A percentile compares a stretch with the other conserved stretches of the same genome.
Evolutionary conservation across 1,284 basidiomycete genomes (phyloP).

Genomic region (Sporisorium graminicola): DNA sequence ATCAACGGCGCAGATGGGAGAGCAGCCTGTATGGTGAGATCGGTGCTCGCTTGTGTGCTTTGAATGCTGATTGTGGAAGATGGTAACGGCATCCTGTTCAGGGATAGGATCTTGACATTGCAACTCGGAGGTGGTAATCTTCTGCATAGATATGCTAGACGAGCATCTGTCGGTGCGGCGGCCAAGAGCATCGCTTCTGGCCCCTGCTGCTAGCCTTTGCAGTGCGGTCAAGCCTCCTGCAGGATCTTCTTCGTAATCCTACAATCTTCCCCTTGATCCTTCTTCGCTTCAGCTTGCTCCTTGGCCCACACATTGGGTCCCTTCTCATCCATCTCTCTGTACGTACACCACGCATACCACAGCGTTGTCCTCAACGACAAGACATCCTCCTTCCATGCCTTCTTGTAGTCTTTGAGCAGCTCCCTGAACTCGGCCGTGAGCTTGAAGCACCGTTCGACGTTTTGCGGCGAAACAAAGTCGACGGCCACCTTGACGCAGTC

Average conservation of each 20-base stretch:
- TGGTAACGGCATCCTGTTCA: not conserved
- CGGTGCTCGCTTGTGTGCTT: no score
- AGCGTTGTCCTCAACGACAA: constrained; percentile 86
- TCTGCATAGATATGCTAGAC: not conserved
- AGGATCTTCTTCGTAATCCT: constrained; percentile 22
- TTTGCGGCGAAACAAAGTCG: constrained; percentile 94
- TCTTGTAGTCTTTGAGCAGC: constrained; percentile 78
- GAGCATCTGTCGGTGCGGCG: not conserved
- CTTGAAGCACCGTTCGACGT: constrained; percentile 84
- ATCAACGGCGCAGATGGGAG: not conserved
- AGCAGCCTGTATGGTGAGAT: not conserved
- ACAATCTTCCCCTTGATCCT: not conserved
- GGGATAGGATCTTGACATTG: not conserved
- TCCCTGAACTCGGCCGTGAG: constrained; percentile 88
- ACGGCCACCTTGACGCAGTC: constrained; percentile 97
- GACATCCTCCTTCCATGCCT: constrained; percentile 93
- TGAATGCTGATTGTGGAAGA: not conserved
- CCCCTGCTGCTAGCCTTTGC: not conserved
- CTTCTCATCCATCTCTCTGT: constrained; percentile 32
- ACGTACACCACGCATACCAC: constrained; percentile 83
- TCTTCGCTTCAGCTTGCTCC: constrained; percentile 5
- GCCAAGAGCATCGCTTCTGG: not conserved
- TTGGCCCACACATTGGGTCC: constrained; percentile 36
- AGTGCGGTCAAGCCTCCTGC: constrained; percentile 12
- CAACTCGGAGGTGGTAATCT: not conserved